Conservation (phyloP, 1,139 yeast species). For the Taphrina populina region DNA sequence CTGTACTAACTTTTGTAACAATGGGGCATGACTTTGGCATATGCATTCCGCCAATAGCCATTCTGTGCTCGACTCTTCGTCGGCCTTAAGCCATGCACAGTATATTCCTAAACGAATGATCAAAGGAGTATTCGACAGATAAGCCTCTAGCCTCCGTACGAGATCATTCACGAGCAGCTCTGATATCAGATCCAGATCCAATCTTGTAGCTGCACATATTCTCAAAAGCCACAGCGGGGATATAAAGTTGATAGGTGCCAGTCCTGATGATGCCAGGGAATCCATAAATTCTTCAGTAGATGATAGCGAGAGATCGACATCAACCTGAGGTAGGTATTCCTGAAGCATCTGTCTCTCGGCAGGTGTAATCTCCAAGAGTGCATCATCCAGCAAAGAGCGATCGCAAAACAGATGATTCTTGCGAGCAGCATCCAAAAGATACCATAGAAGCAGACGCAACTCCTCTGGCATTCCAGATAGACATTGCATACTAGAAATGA, state of each 20-base stretch:
- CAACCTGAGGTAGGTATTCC: conserved; percentile 3
- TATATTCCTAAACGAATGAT: conserved; percentile 14
- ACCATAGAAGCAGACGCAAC: conserved; percentile 5
- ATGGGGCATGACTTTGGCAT: conserved; percentile 6
- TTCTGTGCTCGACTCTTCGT: background rate
- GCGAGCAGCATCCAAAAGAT: conserved; percentile 9
- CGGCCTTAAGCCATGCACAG: conserved; percentile 10
- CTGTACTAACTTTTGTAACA: conserved; percentile 10
- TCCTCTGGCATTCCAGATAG: conserved; percentile 10
- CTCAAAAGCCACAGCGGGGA: conserved; percentile 4
- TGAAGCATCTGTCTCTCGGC: background rate
- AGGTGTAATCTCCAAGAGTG: conserved; percentile 1
- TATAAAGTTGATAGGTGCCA: conserved; percentile 10
- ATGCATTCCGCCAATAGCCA: background rate
- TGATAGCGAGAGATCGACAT: conserved; percentile 4
- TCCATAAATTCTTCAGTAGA: conserved; percentile 2
- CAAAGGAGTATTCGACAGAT: conserved; percentile 4
- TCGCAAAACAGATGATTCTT: background rate
- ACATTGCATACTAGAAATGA: background rate
- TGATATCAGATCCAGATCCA: background rate
- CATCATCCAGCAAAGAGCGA: background rate
- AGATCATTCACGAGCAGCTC: conserved; percentile 7
- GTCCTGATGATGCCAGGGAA: conserved; percentile 4
- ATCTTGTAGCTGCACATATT: background rate
- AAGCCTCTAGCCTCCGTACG: background rate